Evolutionary conservation across 371 early-diverging fungal species (phyloP).

Genomic region (Lichtheimia ramosa): DNA sequence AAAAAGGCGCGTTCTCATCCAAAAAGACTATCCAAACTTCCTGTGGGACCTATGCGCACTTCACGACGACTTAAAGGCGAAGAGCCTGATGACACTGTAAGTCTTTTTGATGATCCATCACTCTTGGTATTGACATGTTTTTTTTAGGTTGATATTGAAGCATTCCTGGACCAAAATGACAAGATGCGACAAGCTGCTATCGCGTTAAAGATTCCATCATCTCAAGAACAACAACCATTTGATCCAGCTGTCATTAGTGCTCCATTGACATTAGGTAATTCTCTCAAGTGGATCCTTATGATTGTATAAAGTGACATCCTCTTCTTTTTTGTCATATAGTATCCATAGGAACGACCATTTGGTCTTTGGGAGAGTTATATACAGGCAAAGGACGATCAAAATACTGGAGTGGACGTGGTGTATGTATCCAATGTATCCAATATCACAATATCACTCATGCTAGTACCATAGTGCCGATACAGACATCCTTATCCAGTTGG

Average conservation of each 20-base stretch:
- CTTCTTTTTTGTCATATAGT: background rate
- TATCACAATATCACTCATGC: background rate
- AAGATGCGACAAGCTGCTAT: constrained; percentile 21
- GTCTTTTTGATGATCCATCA: background rate
- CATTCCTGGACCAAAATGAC: constrained; percentile 39
- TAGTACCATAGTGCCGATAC: constrained; percentile 44
- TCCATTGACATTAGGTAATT: constrained; percentile 38
- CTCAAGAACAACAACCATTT: constrained; percentile 7
- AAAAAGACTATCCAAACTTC: constrained; percentile 4
- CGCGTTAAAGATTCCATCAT: background rate
- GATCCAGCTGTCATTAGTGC: constrained; percentile 18
- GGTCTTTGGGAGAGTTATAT: constrained; percentile 34
- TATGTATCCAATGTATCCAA: constrained; percentile 12
- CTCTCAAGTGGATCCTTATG: no score
- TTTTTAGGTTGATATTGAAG: constrained; percentile 30
- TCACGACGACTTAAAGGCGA: constrained; percentile 44
- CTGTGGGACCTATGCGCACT: constrained; percentile 15
- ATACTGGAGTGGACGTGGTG: constrained; percentile 48
- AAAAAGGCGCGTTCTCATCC: constrained; percentile 11
- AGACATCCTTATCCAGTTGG: constrained; percentile 62
- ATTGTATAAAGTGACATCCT: no score
- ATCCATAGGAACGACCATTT: constrained; percentile 48
- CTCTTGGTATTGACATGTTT: background rate
- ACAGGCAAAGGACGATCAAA: constrained; percentile 34
- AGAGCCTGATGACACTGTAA: constrained; percentile 40